A percentile compares a stretch with the other conserved stretches of the same genome.
These are phyloP conservation scores for Quercus glauca DNA, from an alignment of 306 rosid species.

Conservation along the genomic window DNA sequence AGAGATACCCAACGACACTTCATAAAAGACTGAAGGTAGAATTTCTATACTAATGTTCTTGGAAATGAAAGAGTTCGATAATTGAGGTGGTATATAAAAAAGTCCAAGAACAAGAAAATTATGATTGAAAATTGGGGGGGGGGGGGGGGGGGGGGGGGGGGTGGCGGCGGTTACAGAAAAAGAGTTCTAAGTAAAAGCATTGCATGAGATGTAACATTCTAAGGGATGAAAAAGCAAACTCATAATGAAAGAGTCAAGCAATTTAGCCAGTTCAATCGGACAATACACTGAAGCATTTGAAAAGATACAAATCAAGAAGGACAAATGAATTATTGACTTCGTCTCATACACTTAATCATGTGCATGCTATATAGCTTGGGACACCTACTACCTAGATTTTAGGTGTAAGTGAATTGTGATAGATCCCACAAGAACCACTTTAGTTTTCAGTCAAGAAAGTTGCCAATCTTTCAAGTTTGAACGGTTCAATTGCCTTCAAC, in stretches of 20 bases:
- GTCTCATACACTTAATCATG: neutral
- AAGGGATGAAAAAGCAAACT: neutral
- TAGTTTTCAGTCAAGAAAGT: neutral
- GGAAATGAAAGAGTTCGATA: neutral
- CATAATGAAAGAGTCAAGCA: neutral
- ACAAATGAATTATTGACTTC: neutral
- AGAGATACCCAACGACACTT: neutral
- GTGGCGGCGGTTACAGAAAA: too few species aligned
- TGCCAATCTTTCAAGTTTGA: neutral
- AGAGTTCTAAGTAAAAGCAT: neutral
- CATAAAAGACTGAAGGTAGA: neutral
- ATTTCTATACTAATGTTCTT: neutral
- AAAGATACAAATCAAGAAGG: neutral
- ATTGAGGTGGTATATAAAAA: neutral
- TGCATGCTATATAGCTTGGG: too few species aligned
- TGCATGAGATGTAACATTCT: neutral
- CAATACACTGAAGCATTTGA: neutral
- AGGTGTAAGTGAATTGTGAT: neutral
- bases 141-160: neutral
- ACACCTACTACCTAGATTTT: neutral
- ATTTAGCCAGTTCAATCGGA: neutral
- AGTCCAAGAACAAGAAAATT: neutral
- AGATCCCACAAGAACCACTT: neutral
- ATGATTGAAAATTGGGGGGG: neutral
- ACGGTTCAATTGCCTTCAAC: neutral